Percentiles rank a stretch among this genome's conserved stretches.
Evolutionary conservation across 371 early-diverging fungal genomes (phyloP).

Genomic region (Circinella umbellata): DNA sequence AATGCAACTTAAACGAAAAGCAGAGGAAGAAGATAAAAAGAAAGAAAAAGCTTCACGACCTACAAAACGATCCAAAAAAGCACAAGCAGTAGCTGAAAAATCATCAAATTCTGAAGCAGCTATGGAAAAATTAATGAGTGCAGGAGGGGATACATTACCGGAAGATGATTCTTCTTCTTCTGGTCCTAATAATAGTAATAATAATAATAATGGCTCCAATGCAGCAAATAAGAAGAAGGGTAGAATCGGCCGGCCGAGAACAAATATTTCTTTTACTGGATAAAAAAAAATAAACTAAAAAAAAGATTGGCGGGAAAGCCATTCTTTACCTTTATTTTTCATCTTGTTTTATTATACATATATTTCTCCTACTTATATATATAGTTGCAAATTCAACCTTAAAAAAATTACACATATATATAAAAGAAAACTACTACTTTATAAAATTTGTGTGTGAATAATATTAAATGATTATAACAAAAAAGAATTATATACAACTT

Average conservation of each 20-base stretch:
- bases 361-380: too few relatives aligned
- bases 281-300: slow-evolving; percentile 6
- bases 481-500: too few relatives aligned
- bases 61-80: slow-evolving; percentile 46
- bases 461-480: too few relatives aligned
- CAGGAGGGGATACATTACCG: slow-evolving; percentile 43
- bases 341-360: too few relatives aligned
- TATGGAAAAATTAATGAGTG: slow-evolving; percentile 43
- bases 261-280: slow-evolving; percentile 45
- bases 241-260: slow-evolving; percentile 52
- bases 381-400: neutral
- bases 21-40: slow-evolving; percentile 58
- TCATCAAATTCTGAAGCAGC: slow-evolving; percentile 19
- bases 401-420: neutral
- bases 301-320: too few relatives aligned
- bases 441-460: too few relatives aligned
- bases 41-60: slow-evolving; percentile 35
- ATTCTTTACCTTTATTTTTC: too few relatives aligned
- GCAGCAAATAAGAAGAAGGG: slow-evolving; percentile 34
- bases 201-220: too few relatives aligned
- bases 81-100: slow-evolving; percentile 20
- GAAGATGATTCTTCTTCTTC: slow-evolving; percentile 30
- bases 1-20: slow-evolving; percentile 65
- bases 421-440: too few relatives aligned
- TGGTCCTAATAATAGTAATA: too few relatives aligned